Base-by-base conservation (phyloP, 108 stramenopile species). In the Nannochloropsis gaditana region DNA sequence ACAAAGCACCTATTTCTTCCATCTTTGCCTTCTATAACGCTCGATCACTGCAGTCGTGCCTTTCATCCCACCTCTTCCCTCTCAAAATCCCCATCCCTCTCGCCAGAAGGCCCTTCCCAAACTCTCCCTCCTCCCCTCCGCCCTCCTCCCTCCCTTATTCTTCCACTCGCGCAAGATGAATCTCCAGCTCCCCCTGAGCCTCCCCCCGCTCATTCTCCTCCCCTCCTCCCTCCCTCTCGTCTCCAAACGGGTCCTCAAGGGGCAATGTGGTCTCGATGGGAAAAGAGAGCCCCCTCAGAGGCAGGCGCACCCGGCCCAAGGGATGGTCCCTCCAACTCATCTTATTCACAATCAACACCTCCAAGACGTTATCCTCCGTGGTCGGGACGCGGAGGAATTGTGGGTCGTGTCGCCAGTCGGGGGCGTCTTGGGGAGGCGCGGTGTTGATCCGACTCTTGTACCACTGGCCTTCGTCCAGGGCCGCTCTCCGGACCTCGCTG, bases 321-420 rank as follows among this genome's bases (percentile, higher is more conserved):
- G 59, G 59, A n/a, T 73, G 59, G n/a, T 73, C 59, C n/a, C n/a
- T 73, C 59, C 59, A 73, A n/a, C 59, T 73, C 59, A 73, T 73
- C 59, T 73, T 73, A 8, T 73, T 73, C 59, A 73, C 59, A n/a
- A 73, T n/a, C 59, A 73, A 6, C 15, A 73, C 59, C 59, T 73
- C 59, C 59, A 73, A 73, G n/a, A 73, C 59, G n/a, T 73, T 73
- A 2, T 73, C 59, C 15, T 73, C 59, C 19, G n/a, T 15, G 59
- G 59, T 73, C 5, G 59, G 59, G 19, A 73, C 59, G 4, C 59
- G 59, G 15, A 73, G n/a, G 59, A 73, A 73, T 3, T 73, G 59
- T 2, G 59, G 59, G 8, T 73, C 59, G 3, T 73, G 15, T n/a
- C 59, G 4, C 59, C 59, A 73, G n/a, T 73, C 59, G n/a, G 59